These are phyloP conservation scores for Botrytis elliptica DNA, from an alignment of 2,329 filamentous ascomycete genomes.

Conservation along the genomic window DNA sequence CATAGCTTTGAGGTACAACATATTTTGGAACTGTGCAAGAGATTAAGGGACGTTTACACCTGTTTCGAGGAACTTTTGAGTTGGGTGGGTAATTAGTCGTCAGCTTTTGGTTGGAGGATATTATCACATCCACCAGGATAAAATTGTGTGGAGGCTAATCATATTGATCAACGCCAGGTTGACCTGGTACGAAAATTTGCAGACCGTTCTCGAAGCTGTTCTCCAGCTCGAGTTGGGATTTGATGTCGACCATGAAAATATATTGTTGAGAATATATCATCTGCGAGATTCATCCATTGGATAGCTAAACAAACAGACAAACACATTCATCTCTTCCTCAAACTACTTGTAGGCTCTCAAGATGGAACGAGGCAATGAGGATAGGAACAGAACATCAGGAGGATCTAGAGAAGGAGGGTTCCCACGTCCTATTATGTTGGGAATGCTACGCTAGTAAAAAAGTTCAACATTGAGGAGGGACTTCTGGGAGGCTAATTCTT, in stretches of 20 bases:
- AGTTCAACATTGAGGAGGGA: neutral
- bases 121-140: neutral
- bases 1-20: neutral
- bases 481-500: neutral
- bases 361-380: neutral
- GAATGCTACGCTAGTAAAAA: neutral
- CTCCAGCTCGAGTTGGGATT: neutral
- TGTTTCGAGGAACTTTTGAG: neutral
- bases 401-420: neutral
- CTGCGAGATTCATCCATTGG: neutral
- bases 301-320: neutral
- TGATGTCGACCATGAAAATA: neutral
- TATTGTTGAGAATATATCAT: neutral
- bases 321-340: neutral
- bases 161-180: slow-evolving; percentile 12
- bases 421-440: neutral
- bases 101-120: neutral
- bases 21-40: neutral
- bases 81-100: neutral
- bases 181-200: neutral
- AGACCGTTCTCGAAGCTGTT: neutral
- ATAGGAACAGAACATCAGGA: neutral
- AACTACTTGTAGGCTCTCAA: neutral
- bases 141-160: neutral
- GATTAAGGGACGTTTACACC: neutral